phyloP scores from a whole-genome alignment of 1,284 basidiomycete genomes.

The Grifola frondosa region DNA sequence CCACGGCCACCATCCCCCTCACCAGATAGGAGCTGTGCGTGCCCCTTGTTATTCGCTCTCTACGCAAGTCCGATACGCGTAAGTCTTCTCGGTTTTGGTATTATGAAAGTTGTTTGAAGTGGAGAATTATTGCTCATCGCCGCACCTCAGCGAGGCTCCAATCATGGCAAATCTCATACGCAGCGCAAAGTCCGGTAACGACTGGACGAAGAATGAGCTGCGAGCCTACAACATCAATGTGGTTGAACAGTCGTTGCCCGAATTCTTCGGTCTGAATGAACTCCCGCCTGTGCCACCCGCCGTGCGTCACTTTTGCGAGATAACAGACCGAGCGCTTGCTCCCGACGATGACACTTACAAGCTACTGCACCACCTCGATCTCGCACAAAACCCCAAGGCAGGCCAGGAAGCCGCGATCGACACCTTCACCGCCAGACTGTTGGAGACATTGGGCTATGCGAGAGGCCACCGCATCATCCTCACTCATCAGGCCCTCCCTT shows the following conservation, averaged over 20 bases:
- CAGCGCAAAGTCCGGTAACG: constrained; percentile 28
- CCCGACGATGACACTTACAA: constrained; percentile 2
- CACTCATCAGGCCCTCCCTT: constrained; percentile 23
- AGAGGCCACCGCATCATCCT: constrained; percentile 20
- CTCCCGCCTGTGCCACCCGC: not conserved
- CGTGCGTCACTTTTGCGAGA: too few species aligned
- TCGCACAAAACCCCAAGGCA: constrained; percentile 23
- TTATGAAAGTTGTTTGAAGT: too few species aligned
- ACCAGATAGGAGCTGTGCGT: too few species aligned
- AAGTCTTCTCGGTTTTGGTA: too few species aligned
- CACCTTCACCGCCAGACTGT: constrained; percentile 31
- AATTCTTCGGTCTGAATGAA: constrained; percentile 6
- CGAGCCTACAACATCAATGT: constrained; percentile 31
- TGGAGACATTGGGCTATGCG: constrained; percentile 30
- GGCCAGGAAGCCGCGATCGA: constrained; percentile 31
- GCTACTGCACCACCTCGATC: constrained; percentile 17
- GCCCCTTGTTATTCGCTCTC: too few species aligned
- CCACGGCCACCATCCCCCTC: too few species aligned
- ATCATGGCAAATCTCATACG: constrained; percentile 30
- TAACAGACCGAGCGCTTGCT: not conserved
- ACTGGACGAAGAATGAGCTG: constrained; percentile 32
- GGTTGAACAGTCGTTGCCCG: constrained; percentile 2
- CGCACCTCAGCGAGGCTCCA: too few species aligned
- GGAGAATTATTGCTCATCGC: too few species aligned
- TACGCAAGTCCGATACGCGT: too few species aligned